Conservation (phyloP, 495 filamentous ascomycete species). For the Lichenothelia convexa region DNA sequence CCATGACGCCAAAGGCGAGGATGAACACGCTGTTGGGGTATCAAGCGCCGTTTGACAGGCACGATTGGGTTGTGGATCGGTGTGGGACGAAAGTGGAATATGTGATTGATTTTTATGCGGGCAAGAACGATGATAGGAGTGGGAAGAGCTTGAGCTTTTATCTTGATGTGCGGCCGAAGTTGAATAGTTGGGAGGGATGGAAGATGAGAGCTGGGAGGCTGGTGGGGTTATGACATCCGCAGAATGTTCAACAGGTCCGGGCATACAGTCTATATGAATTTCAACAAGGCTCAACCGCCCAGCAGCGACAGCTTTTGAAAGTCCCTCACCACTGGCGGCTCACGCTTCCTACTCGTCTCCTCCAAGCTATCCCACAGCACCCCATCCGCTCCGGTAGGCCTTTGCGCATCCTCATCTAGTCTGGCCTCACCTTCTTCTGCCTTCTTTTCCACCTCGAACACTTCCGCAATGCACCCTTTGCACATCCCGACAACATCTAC, state of each 20-base stretch:
- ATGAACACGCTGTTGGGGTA: slow-evolving; percentile 71
- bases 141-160: slow-evolving; percentile 71
- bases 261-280: too few species aligned
- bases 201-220: slow-evolving; percentile 57
- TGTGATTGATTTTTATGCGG: slow-evolving; percentile 93
- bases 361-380: slow-evolving; percentile 20
- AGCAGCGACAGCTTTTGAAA: slow-evolving; percentile 16
- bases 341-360: slow-evolving; percentile 10
- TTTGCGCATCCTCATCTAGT: too few species aligned
- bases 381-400: slow-evolving; percentile 19
- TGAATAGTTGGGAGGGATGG: slow-evolving; percentile 79
- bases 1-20: slow-evolving; percentile 63
- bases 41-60: slow-evolving; percentile 78
- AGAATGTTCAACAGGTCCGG: too few species aligned
- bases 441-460: slow-evolving; percentile 31
- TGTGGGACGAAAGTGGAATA: slow-evolving; percentile 85
- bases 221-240: slow-evolving; percentile 35
- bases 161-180: slow-evolving; percentile 83
- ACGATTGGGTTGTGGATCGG: slow-evolving; percentile 92
- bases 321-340: slow-evolving; percentile 16
- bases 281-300: background rate
- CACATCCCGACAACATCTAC: slow-evolving; percentile 55
- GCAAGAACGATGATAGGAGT: slow-evolving; percentile 34
- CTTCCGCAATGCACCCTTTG: slow-evolving; percentile 39
- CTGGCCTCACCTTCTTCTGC: too few species aligned